Evolutionary conservation across 768 basidiomycete species (phyloP).

Genomic region (Macrolepiota albuminosa): DNA sequence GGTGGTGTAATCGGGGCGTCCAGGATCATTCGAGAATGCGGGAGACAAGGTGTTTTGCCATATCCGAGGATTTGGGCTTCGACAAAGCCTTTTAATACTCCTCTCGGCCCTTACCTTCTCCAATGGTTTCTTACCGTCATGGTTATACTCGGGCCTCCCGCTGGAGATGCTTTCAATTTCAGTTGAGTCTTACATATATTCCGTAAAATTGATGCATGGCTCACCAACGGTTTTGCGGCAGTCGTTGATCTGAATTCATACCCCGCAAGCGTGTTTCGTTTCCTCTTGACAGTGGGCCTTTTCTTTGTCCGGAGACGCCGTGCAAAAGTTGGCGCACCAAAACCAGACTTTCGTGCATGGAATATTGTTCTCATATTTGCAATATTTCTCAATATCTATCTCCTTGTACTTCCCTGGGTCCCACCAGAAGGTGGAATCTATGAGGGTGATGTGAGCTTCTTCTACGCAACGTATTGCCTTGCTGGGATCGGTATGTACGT

Average conservation of each 20-base stretch:
- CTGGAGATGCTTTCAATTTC: constrained; percentile 40
- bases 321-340: constrained; percentile 24
- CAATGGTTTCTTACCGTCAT: constrained; percentile 43
- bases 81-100: constrained; percentile 48
- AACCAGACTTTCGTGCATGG: constrained; percentile 32
- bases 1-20: constrained; percentile 25
- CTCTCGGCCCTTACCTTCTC: constrained; percentile 39
- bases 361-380: constrained; percentile 30
- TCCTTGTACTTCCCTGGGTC: constrained; percentile 38
- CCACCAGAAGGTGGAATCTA: constrained; percentile 33
- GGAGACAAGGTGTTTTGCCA: constrained; percentile 49
- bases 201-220: neutral
- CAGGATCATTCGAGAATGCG: constrained; percentile 42
- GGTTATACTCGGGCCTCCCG: constrained; percentile 42
- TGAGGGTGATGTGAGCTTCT: constrained; percentile 37
- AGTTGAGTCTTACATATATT: constrained; percentile 20
- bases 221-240: constrained; percentile 7
- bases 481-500: constrained; percentile 32
- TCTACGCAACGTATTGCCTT: constrained; percentile 38
- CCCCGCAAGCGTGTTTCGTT: constrained; percentile 31
- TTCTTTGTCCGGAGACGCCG: constrained; percentile 31
- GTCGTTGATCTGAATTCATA: constrained; percentile 37
- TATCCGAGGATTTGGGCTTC: constrained; percentile 46
- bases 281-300: constrained; percentile 29
- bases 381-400: constrained; percentile 32